Base-by-base conservation (phyloP, 2,329 filamentous ascomycete species). In the Mollisiaceae sp. region DNA sequence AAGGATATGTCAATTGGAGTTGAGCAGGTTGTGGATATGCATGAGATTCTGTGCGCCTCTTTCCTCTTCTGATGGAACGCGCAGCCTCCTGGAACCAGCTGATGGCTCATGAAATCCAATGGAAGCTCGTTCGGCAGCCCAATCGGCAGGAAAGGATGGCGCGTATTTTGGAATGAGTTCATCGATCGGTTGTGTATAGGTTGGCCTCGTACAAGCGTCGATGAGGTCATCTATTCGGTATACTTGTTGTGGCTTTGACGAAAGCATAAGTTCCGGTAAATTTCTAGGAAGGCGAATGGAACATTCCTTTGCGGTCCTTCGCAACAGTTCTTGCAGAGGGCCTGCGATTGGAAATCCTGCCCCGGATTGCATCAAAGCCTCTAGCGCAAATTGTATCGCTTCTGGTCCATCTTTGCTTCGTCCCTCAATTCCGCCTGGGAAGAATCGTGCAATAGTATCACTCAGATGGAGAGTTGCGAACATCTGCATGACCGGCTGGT, bases 401-500 rank as follows among this genome's bases (percentile, higher is more conserved):
- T 73, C 69, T 0, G 64, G 58, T 2, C 73, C 75, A 66, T 74
- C 69, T 50, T 70, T 72, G 11, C 69, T 60, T 59, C 55, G 41
- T 8, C 66, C 65, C 41, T 73, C 69, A 12, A 68, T 47, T 9
- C 64, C 69, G n/a, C 65, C 66, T 12, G 75, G 73, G 24, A 72
- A 77, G 59, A 72, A 75, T 24, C 74, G 72, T n/a, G 72, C 65
- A 32, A 77, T 58, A 8, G 72, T 59, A 58, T 77, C 75, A 12
- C 69, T 71, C 24, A 78, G 61, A 54, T 77, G 74, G 3, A 78
- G 68, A 36, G 75, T 20, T 24, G 71, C 67, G 65, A 77, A 76
- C 66, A 77, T 74, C 59, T 78, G 77, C 18, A 77, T 62, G 1
- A 75, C 73, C 2, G 74, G 71, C 50, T 77, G 75, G 62, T 76